Evolutionary conservation across 2,329 filamentous ascomycete species (phyloP), one percentile per base, ranked within the genome.

Genomic region (Byssoonygena ceratinophila): DNA sequence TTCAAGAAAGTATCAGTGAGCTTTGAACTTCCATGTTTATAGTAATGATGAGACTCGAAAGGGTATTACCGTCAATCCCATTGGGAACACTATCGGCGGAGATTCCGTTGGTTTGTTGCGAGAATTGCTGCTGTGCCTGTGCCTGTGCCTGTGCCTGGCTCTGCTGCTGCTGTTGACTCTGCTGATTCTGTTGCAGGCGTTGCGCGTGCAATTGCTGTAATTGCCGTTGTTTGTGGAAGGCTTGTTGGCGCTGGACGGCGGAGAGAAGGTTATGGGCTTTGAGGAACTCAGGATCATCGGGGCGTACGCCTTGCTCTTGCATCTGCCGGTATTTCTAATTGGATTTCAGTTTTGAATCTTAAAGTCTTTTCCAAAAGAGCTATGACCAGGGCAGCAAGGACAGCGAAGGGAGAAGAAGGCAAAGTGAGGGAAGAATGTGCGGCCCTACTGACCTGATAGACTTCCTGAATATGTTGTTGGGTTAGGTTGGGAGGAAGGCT

Each of bases 231-330:
- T 78, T 76, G 60, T 80, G 78, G 54, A 79, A 80, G 32, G 77
- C 74, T 61, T 80, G 72, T 58, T 79, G 73, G 55, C 78, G 76
- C 59, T 87, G 84, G 51, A 95, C 79, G 60, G 77, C 81, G 34
- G 79, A 68, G 57, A 96, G 77, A 55, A 94, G 82, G 56, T 85
- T 81, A 51, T 87, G 83, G 29, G 83, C 80, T 70, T 92, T 94
- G 63, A 91, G 78, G 63, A 84, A 90, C 66, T 97, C 90, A 43
- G 91, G 91, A 63, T 97, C 89, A 53, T 78, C 84, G 53, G 82
- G 78, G 37, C 87, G 81, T 22, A 94, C 84, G 60, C 90, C 90
- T 62, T 84, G 78, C 52, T 86, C 80, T 70, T 91, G 92, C 85
- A 97, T 89, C 67, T 87, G 81, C 64, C 86, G 84, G 59, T 86